Base-by-base conservation (phyloP, 768 basidiomycete species). In the Asterophora parasitica region DNA sequence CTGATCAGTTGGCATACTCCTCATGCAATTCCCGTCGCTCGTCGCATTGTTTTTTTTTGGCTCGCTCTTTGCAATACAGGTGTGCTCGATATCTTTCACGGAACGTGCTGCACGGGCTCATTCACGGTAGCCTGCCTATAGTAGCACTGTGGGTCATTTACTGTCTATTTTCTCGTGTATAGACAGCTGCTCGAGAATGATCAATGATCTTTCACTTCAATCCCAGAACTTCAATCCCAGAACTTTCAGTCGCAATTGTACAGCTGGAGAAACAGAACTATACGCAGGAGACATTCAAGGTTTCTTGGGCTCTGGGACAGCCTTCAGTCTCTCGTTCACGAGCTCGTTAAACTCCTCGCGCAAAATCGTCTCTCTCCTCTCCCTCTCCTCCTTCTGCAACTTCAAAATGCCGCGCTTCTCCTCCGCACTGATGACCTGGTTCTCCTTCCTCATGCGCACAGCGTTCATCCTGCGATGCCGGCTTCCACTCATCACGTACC, bases 341-440 rank as follows among this genome's bases (percentile, higher is more conserved):
- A 95, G 75, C 67, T 91, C 88, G 51, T 77, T 85, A 64, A 95
- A 95, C 65, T 94, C 92, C 57, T 90, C 88, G 48, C 93, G 75
- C 54, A 98, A 73, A 58, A 92, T 84, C 5, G 85, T 74, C 69
- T 99, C 96, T 59, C 92, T 79, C 69, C 94, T 82, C 66, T 86
- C 83, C 65, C 88, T 81, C 71, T 99, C 96, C 65, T 97, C 95
- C 63, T 75, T 87, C 69, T 97, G 95, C 65, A 97, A 60, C 69
- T 96, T 95, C 63, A 98, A 63, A 49, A 98, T 94, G 30, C 92
- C 90, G 28, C 96, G 72, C 76, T 98, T 98, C 77, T 99, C 96
- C 69, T 98, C 96, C 1, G 95, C 93, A 58, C 87, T 91, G 63
- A 99, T 99, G 54, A 98, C 94, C 70, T 99, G 96, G 71, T 99